Evolutionary conservation across 2,329 filamentous ascomycete genomes (phyloP).

Genomic region (Botrytis fragariae): DNA sequence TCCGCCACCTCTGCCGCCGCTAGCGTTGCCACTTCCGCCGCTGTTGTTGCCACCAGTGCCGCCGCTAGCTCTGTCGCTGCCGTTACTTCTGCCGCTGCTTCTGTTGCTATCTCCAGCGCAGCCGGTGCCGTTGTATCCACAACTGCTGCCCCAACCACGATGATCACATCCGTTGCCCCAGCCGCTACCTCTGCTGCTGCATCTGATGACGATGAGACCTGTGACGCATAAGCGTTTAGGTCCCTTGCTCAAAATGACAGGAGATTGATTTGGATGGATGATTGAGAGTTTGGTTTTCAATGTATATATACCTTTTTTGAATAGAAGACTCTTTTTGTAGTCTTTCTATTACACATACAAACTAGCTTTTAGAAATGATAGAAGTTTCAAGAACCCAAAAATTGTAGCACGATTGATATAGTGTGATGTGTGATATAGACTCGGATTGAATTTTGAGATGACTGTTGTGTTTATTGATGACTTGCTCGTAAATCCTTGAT

Average conservation of each 20-base stretch:
- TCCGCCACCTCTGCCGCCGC: not conserved
- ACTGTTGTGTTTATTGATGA: too few relatives aligned
- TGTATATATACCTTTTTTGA: conserved; percentile 8
- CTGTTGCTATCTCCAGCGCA: not conserved
- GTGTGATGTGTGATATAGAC: not conserved
- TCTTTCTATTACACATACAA: not conserved
- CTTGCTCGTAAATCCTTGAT: too few relatives aligned
- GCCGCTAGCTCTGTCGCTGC: not conserved
- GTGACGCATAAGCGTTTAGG: not conserved
- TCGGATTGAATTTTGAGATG: too few relatives aligned
- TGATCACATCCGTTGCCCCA: not conserved
- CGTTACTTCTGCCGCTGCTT: not conserved
- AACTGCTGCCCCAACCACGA: not conserved
- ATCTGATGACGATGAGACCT: not conserved
- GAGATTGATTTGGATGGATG: not conserved
- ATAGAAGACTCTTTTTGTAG: not conserved
- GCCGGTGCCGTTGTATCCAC: not conserved
- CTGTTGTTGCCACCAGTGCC: not conserved
- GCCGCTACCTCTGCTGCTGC: not conserved
- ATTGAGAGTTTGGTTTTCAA: not conserved
- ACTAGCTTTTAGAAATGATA: conserved; percentile 7
- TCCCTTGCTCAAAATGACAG: too few relatives aligned
- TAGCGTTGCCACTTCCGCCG: not conserved
- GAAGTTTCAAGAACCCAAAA: not conserved
- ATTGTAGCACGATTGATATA: not conserved